phyloP scores from a whole-genome alignment of 768 basidiomycete species.

The Hebeloma cylindrosporum region DNA sequence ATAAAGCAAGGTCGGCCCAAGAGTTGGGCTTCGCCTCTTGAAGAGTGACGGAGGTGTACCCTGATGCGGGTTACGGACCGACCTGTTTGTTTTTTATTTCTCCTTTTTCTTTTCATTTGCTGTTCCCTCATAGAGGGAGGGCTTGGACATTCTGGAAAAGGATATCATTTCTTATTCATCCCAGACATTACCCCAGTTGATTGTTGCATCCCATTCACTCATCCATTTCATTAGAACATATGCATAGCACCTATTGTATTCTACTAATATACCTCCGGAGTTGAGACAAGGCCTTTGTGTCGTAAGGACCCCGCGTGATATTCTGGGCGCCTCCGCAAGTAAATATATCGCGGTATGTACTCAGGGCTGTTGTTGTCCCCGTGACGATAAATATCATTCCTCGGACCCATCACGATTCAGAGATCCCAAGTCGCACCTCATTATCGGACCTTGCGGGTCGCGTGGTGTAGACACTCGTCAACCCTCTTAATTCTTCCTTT shows the following conservation, averaged over 20 bases:
- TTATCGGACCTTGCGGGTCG: constrained; percentile 27
- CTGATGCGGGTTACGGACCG: constrained; percentile 15
- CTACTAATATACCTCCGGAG: neutral
- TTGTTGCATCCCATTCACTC: neutral
- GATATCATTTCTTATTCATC: constrained; percentile 3
- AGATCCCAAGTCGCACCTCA: too few species aligned
- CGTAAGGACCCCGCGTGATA: constrained; percentile 1
- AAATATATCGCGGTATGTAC: constrained; percentile 5
- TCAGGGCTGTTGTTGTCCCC: constrained; percentile 12
- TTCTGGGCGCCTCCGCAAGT: neutral
- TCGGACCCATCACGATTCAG: constrained; percentile 14
- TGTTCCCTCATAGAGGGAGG: too few species aligned
- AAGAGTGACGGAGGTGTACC: neutral
- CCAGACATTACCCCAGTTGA: neutral
- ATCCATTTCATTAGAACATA: neutral
- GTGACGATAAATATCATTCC: constrained; percentile 14
- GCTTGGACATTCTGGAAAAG: constrained; percentile 4
- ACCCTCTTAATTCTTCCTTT: constrained; percentile 2
- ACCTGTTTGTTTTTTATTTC: constrained; percentile 3
- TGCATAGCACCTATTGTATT: neutral
- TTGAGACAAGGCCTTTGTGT: neutral
- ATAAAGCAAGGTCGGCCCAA: neutral
- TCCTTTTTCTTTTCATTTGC: neutral
- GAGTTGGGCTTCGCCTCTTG: neutral
- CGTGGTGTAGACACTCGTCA: constrained; percentile 18